These are phyloP conservation scores for Piper longum DNA, from an alignment of 164 flowering plant genomes.

Conservation along the genomic window DNA sequence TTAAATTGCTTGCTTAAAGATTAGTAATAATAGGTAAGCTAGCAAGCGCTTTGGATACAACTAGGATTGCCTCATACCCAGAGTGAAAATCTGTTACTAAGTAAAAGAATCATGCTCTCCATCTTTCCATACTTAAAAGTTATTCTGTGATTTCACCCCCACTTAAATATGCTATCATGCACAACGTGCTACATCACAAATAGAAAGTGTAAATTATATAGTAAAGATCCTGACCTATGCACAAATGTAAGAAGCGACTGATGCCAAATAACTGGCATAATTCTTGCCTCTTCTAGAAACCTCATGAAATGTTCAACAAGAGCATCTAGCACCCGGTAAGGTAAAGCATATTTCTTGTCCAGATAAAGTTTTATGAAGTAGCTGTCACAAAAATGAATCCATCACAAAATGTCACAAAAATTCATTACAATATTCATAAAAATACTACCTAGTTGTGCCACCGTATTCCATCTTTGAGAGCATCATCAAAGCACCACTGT, in stretches of 20 bases:
- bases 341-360: constrained; percentile 89
- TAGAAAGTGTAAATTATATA: not conserved
- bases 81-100: too few species aligned
- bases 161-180: not conserved
- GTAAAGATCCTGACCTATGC: constrained; percentile 42
- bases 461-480: constrained; percentile 86
- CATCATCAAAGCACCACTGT: constrained; percentile 80
- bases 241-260: constrained; percentile 90
- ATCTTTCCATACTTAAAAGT: too few species aligned
- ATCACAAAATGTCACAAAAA: not conserved
- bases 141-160: too few species aligned
- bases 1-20: too few species aligned
- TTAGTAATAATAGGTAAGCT: too few species aligned
- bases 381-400: constrained; percentile 31
- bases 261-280: constrained; percentile 99
- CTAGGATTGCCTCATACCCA: too few species aligned
- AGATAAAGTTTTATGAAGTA: constrained; percentile 80
- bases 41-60: too few species aligned
- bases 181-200: not conserved
- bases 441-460: constrained; percentile 82
- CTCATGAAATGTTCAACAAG: constrained; percentile 69
- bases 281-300: constrained; percentile 55
- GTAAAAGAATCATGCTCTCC: too few species aligned
- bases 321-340: constrained; percentile 78
- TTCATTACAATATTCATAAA: not conserved